Percentiles rank a stretch among this genome's conserved stretches.
phyloP scores from a whole-genome alignment of 371 early-diverging fungal genomes.

The Syncephalastrum racemosum region DNA sequence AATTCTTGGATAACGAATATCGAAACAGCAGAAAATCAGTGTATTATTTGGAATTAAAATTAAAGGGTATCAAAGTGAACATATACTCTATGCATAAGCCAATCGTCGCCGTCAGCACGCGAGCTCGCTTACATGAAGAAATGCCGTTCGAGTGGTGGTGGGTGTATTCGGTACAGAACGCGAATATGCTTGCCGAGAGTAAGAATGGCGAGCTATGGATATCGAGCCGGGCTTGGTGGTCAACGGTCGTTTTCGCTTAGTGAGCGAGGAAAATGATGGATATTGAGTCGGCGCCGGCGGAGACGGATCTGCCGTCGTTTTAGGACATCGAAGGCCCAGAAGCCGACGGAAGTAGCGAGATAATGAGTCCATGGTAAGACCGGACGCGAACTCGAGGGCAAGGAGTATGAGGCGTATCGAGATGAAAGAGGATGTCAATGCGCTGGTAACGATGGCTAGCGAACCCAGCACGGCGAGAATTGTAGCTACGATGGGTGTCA shows the following conservation, averaged over 20 bases:
- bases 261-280: conserved; percentile 7
- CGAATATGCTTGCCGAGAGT: conserved; percentile 13
- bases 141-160: not conserved
- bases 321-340: not conserved
- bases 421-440: conserved; percentile 24
- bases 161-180: conserved; percentile 18
- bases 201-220: conserved; percentile 1
- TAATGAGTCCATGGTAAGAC: conserved; percentile 16
- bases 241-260: conserved; percentile 2
- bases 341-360: conserved; percentile 5
- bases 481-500: conserved; percentile 17
- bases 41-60: too few species aligned
- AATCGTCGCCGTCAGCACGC: too few species aligned
- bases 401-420: conserved; percentile 18
- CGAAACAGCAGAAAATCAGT: too few species aligned
- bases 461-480: conserved; percentile 11
- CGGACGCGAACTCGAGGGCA: conserved; percentile 14
- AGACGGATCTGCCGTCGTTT: not conserved
- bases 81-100: too few species aligned
- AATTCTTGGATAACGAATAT: not conserved
- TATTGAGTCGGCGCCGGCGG: too few species aligned
- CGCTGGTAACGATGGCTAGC: conserved; percentile 18
- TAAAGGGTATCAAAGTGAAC: too few species aligned
- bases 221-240: conserved; percentile 2
- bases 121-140: too few species aligned